Evolutionary conservation across 1,284 basidiomycete genomes (phyloP), one percentile per base, ranked within the genome.

Genomic region (Cutaneotrichosporon cavernicola): DNA sequence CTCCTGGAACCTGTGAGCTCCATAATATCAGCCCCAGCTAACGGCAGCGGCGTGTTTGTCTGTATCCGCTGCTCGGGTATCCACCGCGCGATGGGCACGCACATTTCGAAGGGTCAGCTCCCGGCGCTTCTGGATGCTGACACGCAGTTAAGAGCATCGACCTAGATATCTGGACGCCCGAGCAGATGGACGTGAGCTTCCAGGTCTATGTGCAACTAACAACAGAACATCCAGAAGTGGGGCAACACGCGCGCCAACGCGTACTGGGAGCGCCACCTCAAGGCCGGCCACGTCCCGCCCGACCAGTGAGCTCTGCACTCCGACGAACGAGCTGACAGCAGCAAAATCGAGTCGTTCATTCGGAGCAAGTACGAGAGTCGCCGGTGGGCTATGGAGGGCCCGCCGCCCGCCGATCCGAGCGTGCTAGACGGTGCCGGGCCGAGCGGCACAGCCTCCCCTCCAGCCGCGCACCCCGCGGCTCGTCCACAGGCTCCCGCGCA

Each of bases 11-110:
- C 81, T 98, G 88, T 93, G 78, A 73, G 88, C 77, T 40, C 32
- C 16, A n/a, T 14, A 16, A 22, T 1, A 36, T 11, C 22, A 22
- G 7, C 11, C 10, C 5, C 14, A 30, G 16, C 47, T 55, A n/a
- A 56, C 61, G 4, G 5, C 40, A 30, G 91, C 34, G 94, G 94
- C 36, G 90, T 93, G 4, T 97, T 92, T 77, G 83, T 97, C 47
- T 99, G 96, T 78, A 98, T 99, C 72, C 87, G 96, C 65, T 99
- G 96, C 82, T 97, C 94, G n/a, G 96, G 96, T 38, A 91, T 98
- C 64, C 96, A 99, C 81, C 89, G 97, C 47, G 90, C 91, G 36
- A 96, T 99, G 92, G 97, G 97, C 67, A 98, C 96, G 0, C 97
- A 99, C 79, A 96, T 97, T 80, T 91, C 90, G 81, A 91, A 90